Conservation (phyloP, 1,284 basidiomycete species). For the Exsudoporus floridanus region DNA sequence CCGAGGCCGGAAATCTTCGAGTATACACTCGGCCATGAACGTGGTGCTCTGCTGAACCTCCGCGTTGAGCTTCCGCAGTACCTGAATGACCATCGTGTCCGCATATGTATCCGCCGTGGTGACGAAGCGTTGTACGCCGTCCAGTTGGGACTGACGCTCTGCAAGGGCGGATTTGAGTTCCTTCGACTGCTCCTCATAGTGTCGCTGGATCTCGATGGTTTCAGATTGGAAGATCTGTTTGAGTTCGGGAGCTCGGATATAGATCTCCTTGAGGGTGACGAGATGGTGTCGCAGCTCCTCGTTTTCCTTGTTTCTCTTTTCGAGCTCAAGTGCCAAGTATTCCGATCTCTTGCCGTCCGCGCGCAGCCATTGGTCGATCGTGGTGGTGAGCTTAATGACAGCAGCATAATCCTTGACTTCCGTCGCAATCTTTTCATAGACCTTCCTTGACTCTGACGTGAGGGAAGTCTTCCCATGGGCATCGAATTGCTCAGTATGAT, state of each 20-base stretch:
- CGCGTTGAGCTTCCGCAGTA: slow-evolving; percentile 9
- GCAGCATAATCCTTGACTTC: slow-evolving; percentile 4
- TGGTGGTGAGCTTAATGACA: slow-evolving; percentile 6
- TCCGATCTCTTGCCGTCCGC: slow-evolving; percentile 10
- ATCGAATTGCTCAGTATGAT: background rate
- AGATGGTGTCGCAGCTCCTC: slow-evolving; percentile 4
- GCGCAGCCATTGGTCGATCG: slow-evolving; percentile 10
- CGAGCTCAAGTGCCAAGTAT: background rate
- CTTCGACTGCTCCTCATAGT: background rate
- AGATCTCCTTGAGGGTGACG: slow-evolving; percentile 8
- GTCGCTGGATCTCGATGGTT: background rate
- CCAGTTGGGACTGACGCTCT: background rate
- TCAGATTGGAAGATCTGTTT: slow-evolving; percentile 12
- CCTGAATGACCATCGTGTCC: slow-evolving; percentile 4
- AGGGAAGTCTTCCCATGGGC: background rate
- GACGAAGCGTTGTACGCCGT: slow-evolving; percentile 3
- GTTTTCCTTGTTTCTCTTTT: slow-evolving; percentile 8
- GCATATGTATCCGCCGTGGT: slow-evolving; percentile 4
- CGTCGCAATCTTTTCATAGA: background rate
- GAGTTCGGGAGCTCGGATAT: slow-evolving; percentile 6
- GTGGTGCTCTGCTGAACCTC: slow-evolving; percentile 11
- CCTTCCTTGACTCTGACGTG: background rate
- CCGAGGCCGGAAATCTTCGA: background rate
- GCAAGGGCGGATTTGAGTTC: background rate
- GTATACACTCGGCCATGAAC: slow-evolving; percentile 6